Base-by-base conservation (phyloP, 129 eudicot genomes). In the Centrapalus pauciflorus region DNA sequence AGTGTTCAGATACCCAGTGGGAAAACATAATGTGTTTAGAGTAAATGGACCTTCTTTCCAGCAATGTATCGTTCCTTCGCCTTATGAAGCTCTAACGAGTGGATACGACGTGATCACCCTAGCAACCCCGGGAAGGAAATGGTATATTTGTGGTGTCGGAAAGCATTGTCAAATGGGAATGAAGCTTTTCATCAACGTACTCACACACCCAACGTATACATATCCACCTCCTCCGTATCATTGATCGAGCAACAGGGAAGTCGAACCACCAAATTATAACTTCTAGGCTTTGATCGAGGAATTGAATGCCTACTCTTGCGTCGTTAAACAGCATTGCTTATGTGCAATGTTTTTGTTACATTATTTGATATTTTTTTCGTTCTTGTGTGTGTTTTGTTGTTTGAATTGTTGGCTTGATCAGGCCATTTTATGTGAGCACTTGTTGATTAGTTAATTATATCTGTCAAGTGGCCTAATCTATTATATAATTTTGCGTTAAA, bases 1-100 rank as follows among this genome's bases (percentile, higher is more conserved):
- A 78, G 84, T 74, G 6, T 79, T 76, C 72, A 80, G 61, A 63
- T 80, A 80, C 35, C 60, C 78, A 0, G 16, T 17, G 52, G 81
- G 79, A 51, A 20, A 3, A 7, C 85, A 76, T 56, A 80, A 80
- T 35, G 81, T 80, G 1, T 60, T 57, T 65, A 71, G 38, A 66
- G 81, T 76, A 60, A 54, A 80, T 29, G 72, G 57, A 17, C 54
- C 72, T 26, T 29, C 49, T 26, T 75, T 80, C 13, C 24, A 34
- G 6, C 38, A 61, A 20, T 76, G 81, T 67, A 33, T 5, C 7
- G 51, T 64, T 43, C 78, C 81, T 50, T 10, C 76, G 55, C 37
- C 43, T 52, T 68, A 69, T 2, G 37, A 29, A 27, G 73, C 69
- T 7, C 76, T 79, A 8, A 26, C 34, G 5, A 52, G 52, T 17